Evolutionary conservation across 257 asterid species (phyloP).

Genomic region (Gentiana macrophylla): DNA sequence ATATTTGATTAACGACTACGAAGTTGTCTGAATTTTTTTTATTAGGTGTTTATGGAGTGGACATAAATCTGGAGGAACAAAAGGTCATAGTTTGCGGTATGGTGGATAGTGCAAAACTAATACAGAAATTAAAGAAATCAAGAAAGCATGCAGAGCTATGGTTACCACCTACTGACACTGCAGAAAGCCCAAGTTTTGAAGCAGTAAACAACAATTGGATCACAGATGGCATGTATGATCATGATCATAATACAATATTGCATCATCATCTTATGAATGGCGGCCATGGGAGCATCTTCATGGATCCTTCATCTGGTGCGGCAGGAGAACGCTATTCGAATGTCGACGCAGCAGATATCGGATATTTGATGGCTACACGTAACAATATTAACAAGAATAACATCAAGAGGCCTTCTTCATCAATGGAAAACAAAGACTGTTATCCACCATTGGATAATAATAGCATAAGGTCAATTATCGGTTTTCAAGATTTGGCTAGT

Average conservation of each 20-base stretch:
- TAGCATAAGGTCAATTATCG: conserved; percentile 5
- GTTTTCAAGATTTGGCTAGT: conserved; percentile 9
- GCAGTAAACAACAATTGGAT: conserved; percentile 7
- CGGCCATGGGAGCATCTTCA: conserved; percentile 10
- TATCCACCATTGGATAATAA: conserved; percentile 9
- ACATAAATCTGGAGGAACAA: conserved; percentile 26
- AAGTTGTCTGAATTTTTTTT: background rate
- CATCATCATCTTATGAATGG: background rate
- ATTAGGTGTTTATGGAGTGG: conserved; percentile 52
- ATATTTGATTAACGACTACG: too few relatives aligned
- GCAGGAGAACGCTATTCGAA: conserved; percentile 15
- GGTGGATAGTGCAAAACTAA: conserved; percentile 24
- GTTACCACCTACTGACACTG: conserved; percentile 12
- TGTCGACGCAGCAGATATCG: conserved; percentile 2
- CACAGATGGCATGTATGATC: conserved; percentile 10
- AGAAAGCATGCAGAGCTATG: conserved; percentile 61
- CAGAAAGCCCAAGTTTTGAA: conserved; percentile 5
- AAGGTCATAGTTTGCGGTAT: conserved; percentile 23
- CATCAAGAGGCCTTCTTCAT: background rate
- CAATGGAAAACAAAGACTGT: conserved; percentile 11
- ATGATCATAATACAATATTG: background rate
- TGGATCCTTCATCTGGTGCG: conserved; percentile 6
- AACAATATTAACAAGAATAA: conserved; percentile 7
- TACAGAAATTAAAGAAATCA: conserved; percentile 18
- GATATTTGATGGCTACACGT: conserved; percentile 5